These are phyloP conservation scores for Penicillium nucicola DNA, from an alignment of 495 filamentous ascomycete species.

Conservation along the genomic window DNA sequence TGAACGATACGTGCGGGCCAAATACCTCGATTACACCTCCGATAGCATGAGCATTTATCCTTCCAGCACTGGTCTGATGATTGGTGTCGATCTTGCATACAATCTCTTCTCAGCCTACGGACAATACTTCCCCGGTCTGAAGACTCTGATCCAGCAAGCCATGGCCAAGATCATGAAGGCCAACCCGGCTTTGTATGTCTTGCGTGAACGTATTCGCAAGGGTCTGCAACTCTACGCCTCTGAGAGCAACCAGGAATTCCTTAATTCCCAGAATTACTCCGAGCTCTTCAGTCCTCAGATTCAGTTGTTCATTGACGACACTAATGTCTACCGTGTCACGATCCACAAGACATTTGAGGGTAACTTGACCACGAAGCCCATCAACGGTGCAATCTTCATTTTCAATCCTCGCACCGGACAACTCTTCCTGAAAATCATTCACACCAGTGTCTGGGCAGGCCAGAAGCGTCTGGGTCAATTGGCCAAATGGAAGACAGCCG, in stretches of 20 bases:
- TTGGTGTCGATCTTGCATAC: constrained; percentile 96
- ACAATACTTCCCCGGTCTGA: constrained; percentile 97
- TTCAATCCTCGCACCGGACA: constrained; percentile 98
- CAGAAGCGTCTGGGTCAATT: constrained; percentile 98
- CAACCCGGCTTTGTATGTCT: constrained; percentile 93
- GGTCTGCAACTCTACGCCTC: constrained; percentile 97
- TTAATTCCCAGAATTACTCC: constrained; percentile 99
- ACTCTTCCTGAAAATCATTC: constrained; percentile 98
- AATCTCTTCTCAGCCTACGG: constrained; percentile 98
- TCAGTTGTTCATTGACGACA: constrained; percentile 99
- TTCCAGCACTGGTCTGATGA: constrained; percentile 96
- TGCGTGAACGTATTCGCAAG: constrained; percentile 97
- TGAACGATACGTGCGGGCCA: constrained; percentile 94
- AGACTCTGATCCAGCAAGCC: constrained; percentile 93
- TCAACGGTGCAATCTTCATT: constrained; percentile 99
- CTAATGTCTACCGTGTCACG: constrained; percentile 98
- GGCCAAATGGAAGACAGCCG: constrained; percentile 99
- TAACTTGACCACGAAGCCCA: constrained; percentile 98
- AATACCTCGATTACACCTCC: constrained; percentile 98
- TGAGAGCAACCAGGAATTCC: constrained; percentile 98
- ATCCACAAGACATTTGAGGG: constrained; percentile 99
- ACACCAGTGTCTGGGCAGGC: constrained; percentile 98
- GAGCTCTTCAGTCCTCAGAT: constrained; percentile 99
- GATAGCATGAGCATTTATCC: constrained; percentile 99
- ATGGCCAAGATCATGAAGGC: constrained; percentile 99